Conservation (phyloP, 345 rosid species). For the Anacardium occidentale region DNA sequence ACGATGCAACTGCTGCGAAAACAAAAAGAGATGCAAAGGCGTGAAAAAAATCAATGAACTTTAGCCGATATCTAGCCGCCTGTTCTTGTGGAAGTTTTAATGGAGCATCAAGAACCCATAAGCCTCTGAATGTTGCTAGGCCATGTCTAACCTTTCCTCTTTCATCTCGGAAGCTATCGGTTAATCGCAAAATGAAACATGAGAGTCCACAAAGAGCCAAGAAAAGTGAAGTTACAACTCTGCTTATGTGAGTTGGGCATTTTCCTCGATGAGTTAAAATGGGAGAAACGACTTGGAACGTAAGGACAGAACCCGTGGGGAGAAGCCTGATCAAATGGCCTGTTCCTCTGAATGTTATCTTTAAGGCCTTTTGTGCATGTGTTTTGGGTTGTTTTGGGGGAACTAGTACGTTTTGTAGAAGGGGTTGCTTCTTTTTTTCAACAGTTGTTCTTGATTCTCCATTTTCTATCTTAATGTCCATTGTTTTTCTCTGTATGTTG, state of each 20-base stretch:
- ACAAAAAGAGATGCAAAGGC: slow-evolving; percentile 8
- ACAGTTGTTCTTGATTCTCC: neutral
- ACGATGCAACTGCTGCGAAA: slow-evolving; percentile 14
- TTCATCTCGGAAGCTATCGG: slow-evolving; percentile 18
- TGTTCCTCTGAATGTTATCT: slow-evolving; percentile 17
- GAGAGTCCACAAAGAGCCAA: slow-evolving; percentile 3
- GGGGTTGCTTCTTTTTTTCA: slow-evolving; percentile 11
- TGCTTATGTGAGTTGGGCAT: slow-evolving; percentile 7
- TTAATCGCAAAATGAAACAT: slow-evolving; percentile 11
- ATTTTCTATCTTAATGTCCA: slow-evolving; percentile 2
- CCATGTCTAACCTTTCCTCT: slow-evolving; percentile 20
- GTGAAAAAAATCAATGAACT: slow-evolving; percentile 16
- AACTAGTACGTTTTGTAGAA: neutral
- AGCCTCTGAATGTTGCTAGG: slow-evolving; percentile 17
- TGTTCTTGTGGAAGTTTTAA: slow-evolving; percentile 11
- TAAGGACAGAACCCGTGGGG: slow-evolving; percentile 12
- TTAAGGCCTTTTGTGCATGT: slow-evolving; percentile 6
- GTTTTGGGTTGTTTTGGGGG: slow-evolving; percentile 12
- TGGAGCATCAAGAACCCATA: slow-evolving; percentile 13
- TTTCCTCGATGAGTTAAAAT: slow-evolving; percentile 17
- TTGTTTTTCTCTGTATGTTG: neutral
- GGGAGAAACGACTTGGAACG: slow-evolving; percentile 17
- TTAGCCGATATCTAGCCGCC: slow-evolving; percentile 14
- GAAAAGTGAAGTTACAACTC: neutral
- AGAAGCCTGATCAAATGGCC: slow-evolving; percentile 19